Percentiles rank a stretch among this genome's conserved stretches.
Evolutionary conservation across 495 filamentous ascomycete species (phyloP).

Genomic region (Trypethelium eluteriae): DNA sequence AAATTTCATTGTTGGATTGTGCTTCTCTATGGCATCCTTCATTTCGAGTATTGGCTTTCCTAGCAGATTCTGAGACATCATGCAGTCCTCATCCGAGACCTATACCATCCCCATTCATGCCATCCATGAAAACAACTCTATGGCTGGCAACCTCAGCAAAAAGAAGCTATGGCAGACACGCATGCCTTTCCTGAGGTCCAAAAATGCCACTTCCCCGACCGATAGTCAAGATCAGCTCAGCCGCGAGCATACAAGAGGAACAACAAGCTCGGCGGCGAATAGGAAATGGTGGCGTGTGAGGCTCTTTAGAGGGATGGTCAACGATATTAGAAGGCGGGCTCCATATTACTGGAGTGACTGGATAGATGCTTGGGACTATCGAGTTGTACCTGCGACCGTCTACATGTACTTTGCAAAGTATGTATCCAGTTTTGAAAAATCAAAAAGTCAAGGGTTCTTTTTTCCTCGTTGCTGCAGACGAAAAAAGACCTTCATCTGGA

Average conservation of each 20-base stretch:
- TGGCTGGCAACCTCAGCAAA: background rate
- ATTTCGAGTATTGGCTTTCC: background rate
- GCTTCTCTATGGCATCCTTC: background rate
- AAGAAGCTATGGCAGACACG: constrained; percentile 8
- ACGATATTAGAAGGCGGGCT: constrained; percentile 36
- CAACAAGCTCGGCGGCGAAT: constrained; percentile 5
- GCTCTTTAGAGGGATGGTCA: constrained; percentile 38
- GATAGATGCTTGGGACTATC: constrained; percentile 39
- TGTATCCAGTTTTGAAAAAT: background rate
- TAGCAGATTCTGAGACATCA: background rate
- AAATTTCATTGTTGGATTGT: background rate
- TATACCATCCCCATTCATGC: constrained; percentile 1
- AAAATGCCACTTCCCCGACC: background rate
- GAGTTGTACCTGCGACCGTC: constrained; percentile 37
- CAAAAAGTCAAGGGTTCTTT: background rate
- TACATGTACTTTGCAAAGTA: constrained; percentile 42
- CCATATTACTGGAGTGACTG: constrained; percentile 41
- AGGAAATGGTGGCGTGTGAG: constrained; percentile 21
- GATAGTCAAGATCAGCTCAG: constrained; percentile 14
- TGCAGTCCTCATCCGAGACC: constrained; percentile 8
- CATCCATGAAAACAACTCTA: background rate
- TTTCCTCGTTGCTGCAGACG: background rate
- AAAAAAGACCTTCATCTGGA: too few relatives aligned
- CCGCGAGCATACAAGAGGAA: constrained; percentile 13
- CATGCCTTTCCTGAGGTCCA: background rate